Evolutionary conservation across 1,284 basidiomycete genomes (phyloP).

Genomic region (Tilletia indica): DNA sequence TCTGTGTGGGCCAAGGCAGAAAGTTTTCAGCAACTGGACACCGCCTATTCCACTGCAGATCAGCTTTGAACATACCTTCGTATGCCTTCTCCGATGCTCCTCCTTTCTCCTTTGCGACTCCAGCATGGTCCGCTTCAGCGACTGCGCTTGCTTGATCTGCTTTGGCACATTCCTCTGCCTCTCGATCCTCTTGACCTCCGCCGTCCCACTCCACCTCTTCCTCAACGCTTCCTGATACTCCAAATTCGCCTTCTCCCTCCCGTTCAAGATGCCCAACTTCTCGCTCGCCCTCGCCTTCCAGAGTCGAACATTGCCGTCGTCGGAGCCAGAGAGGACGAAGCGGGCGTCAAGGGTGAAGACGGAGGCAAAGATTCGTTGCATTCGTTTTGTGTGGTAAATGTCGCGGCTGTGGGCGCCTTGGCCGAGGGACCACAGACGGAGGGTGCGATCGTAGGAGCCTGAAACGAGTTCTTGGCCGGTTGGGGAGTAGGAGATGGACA

Average conservation of each 20-base stretch:
- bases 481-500: conserved; percentile 62
- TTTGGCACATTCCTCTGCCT: conserved; percentile 84
- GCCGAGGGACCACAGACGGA: conserved; percentile 88
- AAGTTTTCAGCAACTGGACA: neutral
- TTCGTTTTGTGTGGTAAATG: conserved; percentile 96
- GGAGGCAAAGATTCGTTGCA: conserved; percentile 74
- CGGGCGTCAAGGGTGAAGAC: conserved; percentile 82
- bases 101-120: conserved; percentile 87
- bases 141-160: conserved; percentile 79
- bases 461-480: conserved; percentile 95
- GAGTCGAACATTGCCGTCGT: conserved; percentile 93
- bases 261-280: conserved; percentile 84
- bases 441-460: conserved; percentile 91
- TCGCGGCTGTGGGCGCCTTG: conserved; percentile 74
- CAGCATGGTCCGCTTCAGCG: conserved; percentile 89
- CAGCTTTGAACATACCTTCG: conserved; percentile 57
- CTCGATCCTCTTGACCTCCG: conserved; percentile 76
- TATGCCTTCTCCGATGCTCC: conserved; percentile 71
- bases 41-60: neutral
- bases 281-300: conserved; percentile 95
- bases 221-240: conserved; percentile 88
- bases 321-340: conserved; percentile 88
- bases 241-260: conserved; percentile 85
- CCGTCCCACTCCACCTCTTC: conserved; percentile 82
- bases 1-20: neutral